Conservation (phyloP, 2,329 filamentous ascomycete species). For the Laburnicola sp. region DNA sequence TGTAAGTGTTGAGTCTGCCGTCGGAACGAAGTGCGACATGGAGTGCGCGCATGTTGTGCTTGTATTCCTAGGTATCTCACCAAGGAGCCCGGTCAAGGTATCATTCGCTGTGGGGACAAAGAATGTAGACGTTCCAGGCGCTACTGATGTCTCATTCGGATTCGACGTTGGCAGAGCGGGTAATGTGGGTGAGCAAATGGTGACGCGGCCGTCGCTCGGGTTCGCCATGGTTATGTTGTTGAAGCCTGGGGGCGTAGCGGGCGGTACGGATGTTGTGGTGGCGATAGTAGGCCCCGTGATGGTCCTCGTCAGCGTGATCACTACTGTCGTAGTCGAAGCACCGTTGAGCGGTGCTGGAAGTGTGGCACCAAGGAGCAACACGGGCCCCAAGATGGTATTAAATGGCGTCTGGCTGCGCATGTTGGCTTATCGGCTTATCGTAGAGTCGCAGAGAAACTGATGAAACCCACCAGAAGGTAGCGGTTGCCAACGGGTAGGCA, state of each 20-base stretch:
- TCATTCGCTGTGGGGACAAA: too few species aligned
- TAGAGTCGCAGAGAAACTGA: too few species aligned
- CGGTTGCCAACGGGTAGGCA: too few species aligned
- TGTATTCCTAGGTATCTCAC: not conserved
- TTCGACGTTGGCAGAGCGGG: not conserved
- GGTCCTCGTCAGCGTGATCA: not conserved
- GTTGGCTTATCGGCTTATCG: too few species aligned
- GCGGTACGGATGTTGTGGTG: too few species aligned
- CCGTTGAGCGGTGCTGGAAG: not conserved
- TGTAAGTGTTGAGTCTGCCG: not conserved
- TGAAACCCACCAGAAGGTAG: too few species aligned
- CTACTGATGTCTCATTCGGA: not conserved
- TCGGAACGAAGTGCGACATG: slow-evolving; percentile 2
- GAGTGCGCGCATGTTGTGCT: slow-evolving; percentile 7
- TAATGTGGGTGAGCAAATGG: not conserved
- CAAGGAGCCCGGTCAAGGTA: not conserved
- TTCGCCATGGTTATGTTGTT: not conserved
- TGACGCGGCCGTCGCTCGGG: not conserved
- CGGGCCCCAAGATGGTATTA: not conserved
- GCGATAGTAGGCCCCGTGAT: too few species aligned
- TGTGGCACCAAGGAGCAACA: not conserved
- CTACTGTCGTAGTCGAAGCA: not conserved
- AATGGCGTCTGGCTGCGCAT: not conserved
- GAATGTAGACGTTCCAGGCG: too few species aligned
- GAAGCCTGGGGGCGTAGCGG: not conserved